Conservation (phyloP, 441 rosid genomes). For the Breynia disticha region DNA sequence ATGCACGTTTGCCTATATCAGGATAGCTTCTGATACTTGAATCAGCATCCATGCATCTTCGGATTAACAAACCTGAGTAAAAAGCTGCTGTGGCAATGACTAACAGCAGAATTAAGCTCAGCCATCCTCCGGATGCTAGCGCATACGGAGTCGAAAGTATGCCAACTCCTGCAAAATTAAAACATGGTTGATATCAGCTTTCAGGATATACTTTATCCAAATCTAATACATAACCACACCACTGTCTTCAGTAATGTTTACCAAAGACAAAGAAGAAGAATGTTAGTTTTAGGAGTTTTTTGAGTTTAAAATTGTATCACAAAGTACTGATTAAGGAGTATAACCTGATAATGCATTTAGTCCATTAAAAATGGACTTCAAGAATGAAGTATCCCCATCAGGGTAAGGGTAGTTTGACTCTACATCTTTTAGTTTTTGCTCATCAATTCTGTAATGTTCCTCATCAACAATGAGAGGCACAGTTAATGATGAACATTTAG, state of each 20-base stretch:
- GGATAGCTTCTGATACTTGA: slow-evolving; percentile 60
- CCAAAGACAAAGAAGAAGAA: too few species aligned
- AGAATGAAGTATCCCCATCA: slow-evolving; percentile 36
- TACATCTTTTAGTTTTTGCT: slow-evolving; percentile 14
- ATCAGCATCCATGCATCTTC: slow-evolving; percentile 70
- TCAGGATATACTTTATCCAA: not conserved
- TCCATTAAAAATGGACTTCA: slow-evolving; percentile 65
- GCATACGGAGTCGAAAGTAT: slow-evolving; percentile 80
- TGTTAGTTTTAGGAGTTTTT: not conserved
- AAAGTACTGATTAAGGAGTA: not conserved
- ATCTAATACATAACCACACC: not conserved
- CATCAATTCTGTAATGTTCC: slow-evolving; percentile 7
- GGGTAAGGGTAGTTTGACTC: slow-evolving; percentile 15
- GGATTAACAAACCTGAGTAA: slow-evolving; percentile 56
- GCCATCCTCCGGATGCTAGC: slow-evolving; percentile 85
- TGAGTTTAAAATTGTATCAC: not conserved
- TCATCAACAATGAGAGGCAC: slow-evolving; percentile 27
- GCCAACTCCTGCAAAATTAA: slow-evolving; percentile 60
- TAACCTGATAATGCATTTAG: slow-evolving; percentile 84
- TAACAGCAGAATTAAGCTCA: slow-evolving; percentile 55
- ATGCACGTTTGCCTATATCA: slow-evolving; percentile 78
- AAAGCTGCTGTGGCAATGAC: slow-evolving; percentile 47
- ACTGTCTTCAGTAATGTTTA: not conserved
- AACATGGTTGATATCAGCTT: not conserved
- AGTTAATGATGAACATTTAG: slow-evolving; percentile 12